These are phyloP conservation scores for Candida golubevii DNA, from an alignment of 805 yeast genomes.

Conservation along the genomic window DNA sequence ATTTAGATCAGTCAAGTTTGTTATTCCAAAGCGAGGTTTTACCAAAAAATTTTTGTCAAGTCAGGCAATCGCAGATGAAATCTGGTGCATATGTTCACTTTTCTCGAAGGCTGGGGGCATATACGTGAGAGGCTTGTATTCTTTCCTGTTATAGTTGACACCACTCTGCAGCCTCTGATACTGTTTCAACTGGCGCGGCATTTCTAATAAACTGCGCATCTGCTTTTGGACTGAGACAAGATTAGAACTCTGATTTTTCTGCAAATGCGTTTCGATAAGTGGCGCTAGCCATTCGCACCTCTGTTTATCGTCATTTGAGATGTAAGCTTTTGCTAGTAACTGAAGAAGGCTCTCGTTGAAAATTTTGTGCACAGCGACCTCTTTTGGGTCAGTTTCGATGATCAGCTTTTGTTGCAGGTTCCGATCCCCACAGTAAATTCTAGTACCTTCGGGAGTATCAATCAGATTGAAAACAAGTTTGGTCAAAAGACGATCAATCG, in stretches of 20 bases:
- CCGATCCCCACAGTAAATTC: not conserved
- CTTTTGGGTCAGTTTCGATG: not conserved
- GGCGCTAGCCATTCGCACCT: conserved; percentile 15
- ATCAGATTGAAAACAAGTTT: conserved; percentile 24
- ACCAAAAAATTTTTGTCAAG: too few species aligned
- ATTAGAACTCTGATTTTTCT: not conserved
- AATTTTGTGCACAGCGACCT: conserved; percentile 1
- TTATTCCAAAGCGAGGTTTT: too few species aligned
- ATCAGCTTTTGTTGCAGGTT: too few species aligned
- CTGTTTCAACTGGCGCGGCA: not conserved
- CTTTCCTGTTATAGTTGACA: too few species aligned
- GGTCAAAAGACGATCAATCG: conserved; percentile 31
- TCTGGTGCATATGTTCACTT: too few species aligned
- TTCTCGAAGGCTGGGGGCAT: too few species aligned
- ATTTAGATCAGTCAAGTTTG: too few species aligned
- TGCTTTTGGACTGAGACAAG: not conserved
- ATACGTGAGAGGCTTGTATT: too few species aligned
- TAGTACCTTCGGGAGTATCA: conserved; percentile 6
- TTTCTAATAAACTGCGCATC: not conserved
- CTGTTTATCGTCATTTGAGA: conserved; percentile 3
- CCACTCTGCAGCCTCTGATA: too few species aligned
- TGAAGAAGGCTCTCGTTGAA: conserved; percentile 9
- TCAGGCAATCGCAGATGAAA: too few species aligned
- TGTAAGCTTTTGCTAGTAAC: conserved; percentile 10
- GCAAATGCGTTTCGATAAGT: not conserved